Percentiles rank a stretch among this genome's conserved stretches.
Conservation (phyloP, 306 rosid genomes). For the Calophaca sinica region DNA sequence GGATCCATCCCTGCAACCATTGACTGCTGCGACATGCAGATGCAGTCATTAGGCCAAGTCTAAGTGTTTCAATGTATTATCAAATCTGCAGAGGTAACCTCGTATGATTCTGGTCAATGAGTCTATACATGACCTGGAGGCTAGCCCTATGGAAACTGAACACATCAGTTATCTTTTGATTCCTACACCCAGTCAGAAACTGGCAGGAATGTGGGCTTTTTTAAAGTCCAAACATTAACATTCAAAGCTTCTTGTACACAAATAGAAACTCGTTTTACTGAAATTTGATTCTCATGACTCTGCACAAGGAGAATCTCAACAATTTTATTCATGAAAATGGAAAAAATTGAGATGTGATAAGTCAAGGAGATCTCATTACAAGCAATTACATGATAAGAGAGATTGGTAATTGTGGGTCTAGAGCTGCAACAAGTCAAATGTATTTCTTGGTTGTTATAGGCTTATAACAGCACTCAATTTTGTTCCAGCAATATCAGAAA, state of each 20-base stretch:
- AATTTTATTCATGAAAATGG: too few relatives aligned
- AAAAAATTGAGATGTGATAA: neutral
- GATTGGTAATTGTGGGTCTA: neutral
- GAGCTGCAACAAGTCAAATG: neutral
- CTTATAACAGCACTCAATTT: neutral
- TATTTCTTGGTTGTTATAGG: neutral
- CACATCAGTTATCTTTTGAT: neutral
- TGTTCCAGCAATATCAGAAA: neutral
- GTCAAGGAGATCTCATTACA: constrained; percentile 2
- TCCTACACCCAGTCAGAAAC: neutral
- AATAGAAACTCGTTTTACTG: constrained; percentile 1
- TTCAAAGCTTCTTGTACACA: neutral
- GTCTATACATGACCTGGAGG: constrained; percentile 5
- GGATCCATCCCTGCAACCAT: too few relatives aligned
- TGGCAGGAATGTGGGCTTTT: neutral
- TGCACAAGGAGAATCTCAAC: too few relatives aligned
- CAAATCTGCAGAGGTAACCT: too few relatives aligned
- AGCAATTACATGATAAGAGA: neutral
- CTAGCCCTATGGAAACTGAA: neutral
- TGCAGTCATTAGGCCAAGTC: neutral
- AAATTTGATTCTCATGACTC: too few relatives aligned
- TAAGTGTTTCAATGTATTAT: neutral
- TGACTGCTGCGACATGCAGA: neutral
- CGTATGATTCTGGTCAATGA: too few relatives aligned
- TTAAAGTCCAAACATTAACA: constrained; percentile 14